Base-by-base conservation (phyloP, 805 yeast genomes). In the Candida nitratophila region DNA sequence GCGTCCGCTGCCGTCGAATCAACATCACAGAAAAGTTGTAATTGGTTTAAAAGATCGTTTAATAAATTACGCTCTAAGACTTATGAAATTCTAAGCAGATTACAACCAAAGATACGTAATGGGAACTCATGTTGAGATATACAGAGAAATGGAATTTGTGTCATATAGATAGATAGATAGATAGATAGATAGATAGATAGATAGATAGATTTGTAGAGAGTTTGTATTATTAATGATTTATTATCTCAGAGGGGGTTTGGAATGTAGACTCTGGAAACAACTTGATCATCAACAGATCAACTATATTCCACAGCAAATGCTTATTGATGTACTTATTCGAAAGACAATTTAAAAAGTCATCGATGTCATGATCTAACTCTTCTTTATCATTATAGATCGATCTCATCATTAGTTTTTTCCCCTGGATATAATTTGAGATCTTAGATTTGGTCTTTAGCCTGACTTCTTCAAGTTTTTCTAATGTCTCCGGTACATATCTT, bases 241-340 rank as follows among this genome's bases (percentile, higher is more conserved):
- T 37, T 4, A 47, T 43, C 14, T 47, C 48, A 11, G 47, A 35
- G 10, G 50, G 56, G 15, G 48, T 47, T 42, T 37, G 37, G 16
- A 15, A 35, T 22, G 30, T 7, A 11, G 57, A 26, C 35, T 71
- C 76, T 1, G 76, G 74, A 40, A 69, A 60, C 19, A 70, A 26
- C 43, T 65, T 61, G 12, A 67, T 54, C 8, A 75, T 50, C 0
- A 71, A 15, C 35, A 71, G 59, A 50, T 76, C 81, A 32, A 73
- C 17, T 0, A 75, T 20, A 36, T 61, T 64, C 55, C 69, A 66
- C 6, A 71, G 45, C 42, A 77, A 52, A 17, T 70, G 61, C 49
- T 71, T 69, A 53, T 76, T 76, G 38, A 74, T 59, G 10, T 61
- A 49, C 41, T 64, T 64, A 39, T 68, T 59, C 15, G 60, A 55